These are phyloP conservation scores for Xylaria sp. DNA, from an alignment of 2,329 filamentous ascomycete species.

Conservation along the genomic window DNA sequence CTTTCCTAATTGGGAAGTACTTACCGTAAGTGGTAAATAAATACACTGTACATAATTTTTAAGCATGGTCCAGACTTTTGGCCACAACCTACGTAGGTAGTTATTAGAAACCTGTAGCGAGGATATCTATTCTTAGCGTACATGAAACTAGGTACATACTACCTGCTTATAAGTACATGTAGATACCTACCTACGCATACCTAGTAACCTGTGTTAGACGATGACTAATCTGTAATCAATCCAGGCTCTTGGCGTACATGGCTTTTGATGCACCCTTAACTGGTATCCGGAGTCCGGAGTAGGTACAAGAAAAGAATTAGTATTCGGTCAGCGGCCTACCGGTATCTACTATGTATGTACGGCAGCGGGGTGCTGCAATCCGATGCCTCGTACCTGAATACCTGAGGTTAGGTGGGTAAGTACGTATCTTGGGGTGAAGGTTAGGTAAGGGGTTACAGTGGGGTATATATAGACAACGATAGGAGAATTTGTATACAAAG, in stretches of 20 bases:
- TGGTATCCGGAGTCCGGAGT: neutral
- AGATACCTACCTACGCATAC: neutral
- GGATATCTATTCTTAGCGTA: neutral
- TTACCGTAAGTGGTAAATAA: no score
- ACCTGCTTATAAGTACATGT: neutral
- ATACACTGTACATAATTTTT: no score
- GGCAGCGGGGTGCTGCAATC: neutral
- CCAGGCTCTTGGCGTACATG: neutral
- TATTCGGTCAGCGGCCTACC: neutral
- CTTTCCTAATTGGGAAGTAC: no score
- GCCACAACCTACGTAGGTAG: no score
- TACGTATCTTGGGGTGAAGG: neutral
- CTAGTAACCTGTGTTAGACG: neutral
- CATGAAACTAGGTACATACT: no score
- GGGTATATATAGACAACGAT: constrained; percentile 1
- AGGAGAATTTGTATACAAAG: neutral
- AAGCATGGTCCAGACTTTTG: no score
- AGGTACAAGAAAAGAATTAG: neutral
- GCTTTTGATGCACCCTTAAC: neutral
- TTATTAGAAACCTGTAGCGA: neutral
- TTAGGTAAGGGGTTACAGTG: constrained; percentile 11
- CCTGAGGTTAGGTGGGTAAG: neutral
- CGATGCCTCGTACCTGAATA: constrained; percentile 4
- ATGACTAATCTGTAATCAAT: constrained; percentile 9
- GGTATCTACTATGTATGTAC: neutral